Percentiles rank a stretch among this genome's conserved stretches.
These are phyloP conservation scores for Lepiota subincarnata DNA, from an alignment of 768 basidiomycete species.

Conservation along the genomic window DNA sequence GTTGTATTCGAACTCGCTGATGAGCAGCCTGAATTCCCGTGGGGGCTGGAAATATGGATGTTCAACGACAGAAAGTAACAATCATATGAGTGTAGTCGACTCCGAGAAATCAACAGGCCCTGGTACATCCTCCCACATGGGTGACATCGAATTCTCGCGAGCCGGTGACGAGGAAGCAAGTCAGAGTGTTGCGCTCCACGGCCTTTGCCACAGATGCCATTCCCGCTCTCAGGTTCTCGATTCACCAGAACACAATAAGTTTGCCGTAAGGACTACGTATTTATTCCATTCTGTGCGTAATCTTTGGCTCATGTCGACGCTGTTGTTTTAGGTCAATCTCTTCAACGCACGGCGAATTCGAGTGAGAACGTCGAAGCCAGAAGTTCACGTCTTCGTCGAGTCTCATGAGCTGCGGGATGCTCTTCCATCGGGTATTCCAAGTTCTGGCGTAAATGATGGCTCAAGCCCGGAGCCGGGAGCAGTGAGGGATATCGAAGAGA, in stretches of 20 bases:
- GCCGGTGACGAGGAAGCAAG: not conserved
- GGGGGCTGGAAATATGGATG: slow-evolving; percentile 24
- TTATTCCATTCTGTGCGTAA: not conserved
- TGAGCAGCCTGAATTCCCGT: slow-evolving; percentile 35
- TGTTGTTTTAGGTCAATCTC: not conserved
- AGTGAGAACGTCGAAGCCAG: slow-evolving; percentile 3
- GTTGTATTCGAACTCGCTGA: slow-evolving; percentile 36
- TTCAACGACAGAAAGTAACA: not conserved
- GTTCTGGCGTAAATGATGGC: too few relatives aligned
- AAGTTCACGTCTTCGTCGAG: slow-evolving; percentile 21
- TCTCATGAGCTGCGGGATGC: slow-evolving; percentile 17
- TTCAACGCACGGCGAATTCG: not conserved
- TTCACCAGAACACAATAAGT: not conserved
- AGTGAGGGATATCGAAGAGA: too few relatives aligned
- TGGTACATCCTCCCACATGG: not conserved
- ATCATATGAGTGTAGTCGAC: not conserved
- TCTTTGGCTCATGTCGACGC: not conserved
- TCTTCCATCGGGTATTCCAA: not conserved
- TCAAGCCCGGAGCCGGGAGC: not conserved
- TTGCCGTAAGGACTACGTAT: not conserved
- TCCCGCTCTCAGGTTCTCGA: not conserved
- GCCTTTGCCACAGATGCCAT: not conserved
- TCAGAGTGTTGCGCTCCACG: not conserved
- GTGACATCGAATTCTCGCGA: too few relatives aligned
- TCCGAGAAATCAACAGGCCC: not conserved